A percentile compares a stretch with the other conserved stretches of the same genome.
phyloP scores from a whole-genome alignment of 2,329 filamentous ascomycete genomes.

The Hymenoscyphus albidus region DNA sequence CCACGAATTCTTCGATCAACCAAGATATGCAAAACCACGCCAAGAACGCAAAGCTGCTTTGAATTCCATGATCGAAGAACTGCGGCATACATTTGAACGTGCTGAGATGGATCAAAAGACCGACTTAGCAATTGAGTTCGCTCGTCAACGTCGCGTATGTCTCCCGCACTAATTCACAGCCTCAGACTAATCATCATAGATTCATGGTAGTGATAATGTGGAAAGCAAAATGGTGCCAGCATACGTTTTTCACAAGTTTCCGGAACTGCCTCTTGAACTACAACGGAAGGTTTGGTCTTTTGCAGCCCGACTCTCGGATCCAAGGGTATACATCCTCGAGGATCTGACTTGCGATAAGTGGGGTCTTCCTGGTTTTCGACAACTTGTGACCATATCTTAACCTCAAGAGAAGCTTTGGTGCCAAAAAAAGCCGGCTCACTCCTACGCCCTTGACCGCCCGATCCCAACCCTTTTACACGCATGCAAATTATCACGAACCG shows the following conservation, averaged over 20 bases:
- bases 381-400: not conserved
- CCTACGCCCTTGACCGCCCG: not conserved
- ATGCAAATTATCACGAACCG: not conserved
- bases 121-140: not conserved
- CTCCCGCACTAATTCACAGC: not conserved
- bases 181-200: not conserved
- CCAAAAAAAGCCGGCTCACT: not conserved
- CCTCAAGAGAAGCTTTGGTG: not conserved
- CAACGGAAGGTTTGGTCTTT: not conserved
- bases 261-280: not conserved
- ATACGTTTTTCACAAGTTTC: not conserved
- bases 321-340: not conserved
- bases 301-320: not conserved
- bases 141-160: not conserved
- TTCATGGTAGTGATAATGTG: not conserved
- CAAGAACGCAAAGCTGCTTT: not conserved
- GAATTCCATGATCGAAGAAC: not conserved
- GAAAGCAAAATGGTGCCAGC: not conserved
- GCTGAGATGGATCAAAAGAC: not conserved
- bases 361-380: too few relatives aligned
- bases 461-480: not conserved
- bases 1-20: not conserved
- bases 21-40: not conserved
- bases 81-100: not conserved
- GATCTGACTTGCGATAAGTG: too few relatives aligned